A percentile compares a stretch with the other conserved stretches of the same genome.
Evolutionary conservation across 1,284 basidiomycete genomes (phyloP).

Genomic region (Ustilago esculenta): DNA sequence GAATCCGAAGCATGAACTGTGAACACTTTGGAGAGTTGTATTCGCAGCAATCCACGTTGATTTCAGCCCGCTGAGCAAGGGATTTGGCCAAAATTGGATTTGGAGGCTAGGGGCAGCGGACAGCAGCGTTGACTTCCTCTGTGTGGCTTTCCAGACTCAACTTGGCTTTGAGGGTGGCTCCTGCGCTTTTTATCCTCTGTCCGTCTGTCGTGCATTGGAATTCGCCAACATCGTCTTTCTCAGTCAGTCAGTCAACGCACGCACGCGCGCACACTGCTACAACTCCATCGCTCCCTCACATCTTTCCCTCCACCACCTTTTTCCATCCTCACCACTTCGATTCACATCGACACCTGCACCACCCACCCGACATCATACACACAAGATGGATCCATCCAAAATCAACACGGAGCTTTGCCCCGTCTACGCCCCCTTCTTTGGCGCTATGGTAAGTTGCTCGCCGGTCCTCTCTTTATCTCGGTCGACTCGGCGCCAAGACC

Average conservation of each 20-base stretch:
- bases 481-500: too few species aligned
- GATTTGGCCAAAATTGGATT: too few species aligned
- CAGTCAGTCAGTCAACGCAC: slow-evolving; percentile 8
- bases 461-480: too few species aligned
- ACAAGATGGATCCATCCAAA: slow-evolving; percentile 52
- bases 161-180: slow-evolving; percentile 29
- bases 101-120: slow-evolving; percentile 17
- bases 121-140: too few species aligned
- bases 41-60: slow-evolving; percentile 23
- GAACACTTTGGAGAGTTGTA: slow-evolving; percentile 1
- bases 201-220: slow-evolving; percentile 4
- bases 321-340: slow-evolving; percentile 6
- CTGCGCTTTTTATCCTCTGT: slow-evolving; percentile 15
- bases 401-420: slow-evolving; percentile 66
- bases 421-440: slow-evolving; percentile 86
- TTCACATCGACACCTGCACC: background rate
- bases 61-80: slow-evolving; percentile 1
- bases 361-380: slow-evolving; percentile 2
- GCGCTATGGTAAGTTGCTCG: slow-evolving; percentile 83
- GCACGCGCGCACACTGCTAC: slow-evolving; percentile 14
- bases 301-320: slow-evolving; percentile 17
- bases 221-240: slow-evolving; percentile 12
- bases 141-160: too few species aligned
- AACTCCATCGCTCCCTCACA: background rate
- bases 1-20: slow-evolving; percentile 5